phyloP scores from a whole-genome alignment of 768 basidiomycete species.

The Trametes maxima region DNA sequence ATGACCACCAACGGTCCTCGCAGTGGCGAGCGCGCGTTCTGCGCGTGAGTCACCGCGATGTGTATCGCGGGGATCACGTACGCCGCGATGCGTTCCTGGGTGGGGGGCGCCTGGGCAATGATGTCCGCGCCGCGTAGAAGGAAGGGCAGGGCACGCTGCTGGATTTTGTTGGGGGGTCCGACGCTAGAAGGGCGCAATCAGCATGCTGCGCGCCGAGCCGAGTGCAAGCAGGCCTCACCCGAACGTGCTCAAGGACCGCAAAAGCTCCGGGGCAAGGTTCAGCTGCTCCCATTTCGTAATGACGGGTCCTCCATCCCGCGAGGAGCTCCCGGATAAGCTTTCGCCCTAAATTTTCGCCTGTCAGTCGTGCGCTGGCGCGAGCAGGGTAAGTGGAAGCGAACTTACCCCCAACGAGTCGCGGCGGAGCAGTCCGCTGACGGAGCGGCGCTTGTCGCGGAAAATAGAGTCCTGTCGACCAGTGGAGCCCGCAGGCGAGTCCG shows the following conservation, averaged over 20 bases:
- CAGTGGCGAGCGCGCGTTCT: constrained; percentile 55
- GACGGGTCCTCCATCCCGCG: constrained; percentile 76
- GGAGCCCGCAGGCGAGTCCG: constrained; percentile 37
- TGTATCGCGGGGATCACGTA: constrained; percentile 94
- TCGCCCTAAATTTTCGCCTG: constrained; percentile 43
- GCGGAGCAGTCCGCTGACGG: constrained; percentile 65
- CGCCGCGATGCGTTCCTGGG: constrained; percentile 96
- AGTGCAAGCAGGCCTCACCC: constrained; percentile 61
- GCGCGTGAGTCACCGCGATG: constrained; percentile 64
- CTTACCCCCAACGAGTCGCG: constrained; percentile 77
- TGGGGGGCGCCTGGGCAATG: constrained; percentile 98
- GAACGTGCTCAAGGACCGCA: constrained; percentile 89
- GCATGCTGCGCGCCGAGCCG: constrained; percentile 3
- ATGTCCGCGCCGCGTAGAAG: constrained; percentile 93
- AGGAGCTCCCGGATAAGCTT: constrained; percentile 48
- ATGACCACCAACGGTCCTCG: constrained; percentile 89
- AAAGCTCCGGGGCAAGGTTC: constrained; percentile 79
- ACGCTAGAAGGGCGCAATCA: constrained; percentile 52
- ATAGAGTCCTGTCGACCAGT: constrained; percentile 44
- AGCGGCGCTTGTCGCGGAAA: constrained; percentile 73
- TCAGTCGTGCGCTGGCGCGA: constrained; percentile 6
- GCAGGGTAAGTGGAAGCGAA: constrained; percentile 22
- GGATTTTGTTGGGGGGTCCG: constrained; percentile 98
- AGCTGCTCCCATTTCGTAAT: constrained; percentile 98
- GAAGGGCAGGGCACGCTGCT: constrained; percentile 95